These are phyloP conservation scores for Boletus insuetus DNA, from an alignment of 768 basidiomycete species.

Conservation along the genomic window DNA sequence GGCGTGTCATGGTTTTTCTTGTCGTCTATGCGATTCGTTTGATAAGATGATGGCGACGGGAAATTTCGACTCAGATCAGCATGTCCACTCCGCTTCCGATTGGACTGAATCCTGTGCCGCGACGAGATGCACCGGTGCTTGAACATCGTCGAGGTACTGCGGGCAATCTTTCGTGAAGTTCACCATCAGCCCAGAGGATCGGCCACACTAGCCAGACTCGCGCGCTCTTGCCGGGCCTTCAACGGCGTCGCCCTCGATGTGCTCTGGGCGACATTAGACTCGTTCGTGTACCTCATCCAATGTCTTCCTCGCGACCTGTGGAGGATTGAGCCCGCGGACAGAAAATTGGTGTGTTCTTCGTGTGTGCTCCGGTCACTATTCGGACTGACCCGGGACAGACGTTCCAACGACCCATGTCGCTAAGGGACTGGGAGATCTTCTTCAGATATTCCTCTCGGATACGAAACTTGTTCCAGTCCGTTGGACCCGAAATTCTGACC, in stretches of 20 bases:
- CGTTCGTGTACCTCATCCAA: constrained; percentile 20
- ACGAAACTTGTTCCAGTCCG: constrained; percentile 6
- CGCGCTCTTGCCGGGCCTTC: constrained; percentile 26
- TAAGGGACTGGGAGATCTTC: constrained; percentile 29
- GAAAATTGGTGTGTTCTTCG: constrained; percentile 13
- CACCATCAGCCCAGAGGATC: not conserved
- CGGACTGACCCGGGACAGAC: constrained; percentile 15
- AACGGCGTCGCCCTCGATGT: constrained; percentile 22
- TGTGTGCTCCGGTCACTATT: not conserved
- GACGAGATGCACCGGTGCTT: constrained; percentile 25
- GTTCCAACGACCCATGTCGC: constrained; percentile 25
- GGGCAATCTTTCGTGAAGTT: constrained; percentile 19
- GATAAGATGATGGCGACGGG: too few species aligned
- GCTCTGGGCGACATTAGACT: constrained; percentile 22
- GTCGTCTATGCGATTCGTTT: not conserved
- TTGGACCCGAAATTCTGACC: not conserved
- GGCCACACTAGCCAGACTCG: constrained; percentile 19
- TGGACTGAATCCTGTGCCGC: not conserved
- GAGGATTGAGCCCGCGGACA: constrained; percentile 9
- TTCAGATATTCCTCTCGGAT: constrained; percentile 26
- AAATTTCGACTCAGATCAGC: not conserved
- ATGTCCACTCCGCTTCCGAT: not conserved
- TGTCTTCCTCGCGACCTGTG: constrained; percentile 30
- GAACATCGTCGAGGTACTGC: constrained; percentile 27
- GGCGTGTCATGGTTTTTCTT: not conserved